Evolutionary conservation across 176 grass and related monocot genomes (phyloP).

Genomic region (Alloteropsis semialata): DNA sequence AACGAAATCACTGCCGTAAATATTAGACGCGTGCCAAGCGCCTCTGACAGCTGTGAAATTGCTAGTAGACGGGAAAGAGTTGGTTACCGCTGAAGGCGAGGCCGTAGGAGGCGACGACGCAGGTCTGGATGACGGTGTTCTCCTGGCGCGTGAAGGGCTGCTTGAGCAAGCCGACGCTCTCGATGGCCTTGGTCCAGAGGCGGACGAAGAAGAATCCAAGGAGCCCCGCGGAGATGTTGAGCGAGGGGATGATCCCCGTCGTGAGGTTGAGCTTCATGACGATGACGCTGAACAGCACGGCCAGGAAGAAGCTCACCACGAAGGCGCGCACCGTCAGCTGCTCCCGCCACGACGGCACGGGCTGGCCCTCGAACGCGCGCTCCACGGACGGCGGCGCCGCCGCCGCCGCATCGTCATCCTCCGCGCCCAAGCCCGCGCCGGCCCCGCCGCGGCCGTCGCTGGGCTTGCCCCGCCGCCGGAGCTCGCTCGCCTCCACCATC

Average conservation of each 20-base stretch:
- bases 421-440: not conserved
- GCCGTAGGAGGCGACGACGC: constrained; percentile 76
- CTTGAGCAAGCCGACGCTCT: constrained; percentile 39
- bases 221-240: constrained; percentile 85
- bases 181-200: constrained; percentile 50
- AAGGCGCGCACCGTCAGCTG: constrained; percentile 76
- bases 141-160: constrained; percentile 80
- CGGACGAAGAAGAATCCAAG: constrained; percentile 84
- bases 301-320: constrained; percentile 64
- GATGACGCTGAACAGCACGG: constrained; percentile 70
- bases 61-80: not conserved
- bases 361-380: constrained; percentile 37
- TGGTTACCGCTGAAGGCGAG: constrained; percentile 85
- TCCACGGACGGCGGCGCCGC: constrained; percentile 14
- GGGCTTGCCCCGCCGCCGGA: constrained; percentile 29
- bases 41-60: not conserved
- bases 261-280: constrained; percentile 95
- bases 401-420: not conserved
- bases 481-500: constrained; percentile 37
- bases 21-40: not conserved
- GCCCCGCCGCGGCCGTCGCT: not conserved
- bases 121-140: constrained; percentile 92
- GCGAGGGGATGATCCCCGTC: constrained; percentile 77
- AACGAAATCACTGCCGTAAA: not conserved
- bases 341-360: constrained; percentile 62